A percentile compares a stretch with the other conserved stretches of the same genome.
Evolutionary conservation across 2,329 filamentous ascomycete species (phyloP).

Genomic region (Phialocephala subalpina): DNA sequence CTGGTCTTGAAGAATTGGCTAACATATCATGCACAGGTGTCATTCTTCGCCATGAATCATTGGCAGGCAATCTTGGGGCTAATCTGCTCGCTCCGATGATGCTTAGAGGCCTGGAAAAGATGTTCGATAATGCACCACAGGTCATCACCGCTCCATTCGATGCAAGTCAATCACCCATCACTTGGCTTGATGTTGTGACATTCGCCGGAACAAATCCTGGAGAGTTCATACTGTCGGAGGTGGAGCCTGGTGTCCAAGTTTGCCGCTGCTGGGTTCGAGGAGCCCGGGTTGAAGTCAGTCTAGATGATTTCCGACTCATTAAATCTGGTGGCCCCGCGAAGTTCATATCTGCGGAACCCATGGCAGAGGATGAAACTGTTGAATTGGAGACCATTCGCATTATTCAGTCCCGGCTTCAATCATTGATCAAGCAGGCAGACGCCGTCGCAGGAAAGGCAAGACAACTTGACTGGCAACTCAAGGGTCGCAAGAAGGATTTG

Average conservation of each 20-base stretch:
- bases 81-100: constrained; percentile 83
- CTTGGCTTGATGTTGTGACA: constrained; percentile 86
- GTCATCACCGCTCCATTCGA: constrained; percentile 53
- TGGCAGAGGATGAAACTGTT: constrained; percentile 86
- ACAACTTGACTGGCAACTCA: constrained; percentile 82
- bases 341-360: constrained; percentile 80
- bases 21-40: constrained; percentile 59
- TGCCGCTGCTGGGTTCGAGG: constrained; percentile 87
- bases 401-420: constrained; percentile 77
- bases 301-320: constrained; percentile 88
- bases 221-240: constrained; percentile 77
- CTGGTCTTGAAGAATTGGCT: not conserved
- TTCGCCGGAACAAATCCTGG: constrained; percentile 83
- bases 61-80: constrained; percentile 85
- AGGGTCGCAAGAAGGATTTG: constrained; percentile 78
- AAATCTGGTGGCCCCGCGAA: constrained; percentile 84
- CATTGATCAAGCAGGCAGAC: constrained; percentile 83
- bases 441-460: constrained; percentile 75
- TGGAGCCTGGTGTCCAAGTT: constrained; percentile 72
- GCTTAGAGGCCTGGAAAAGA: constrained; percentile 84
- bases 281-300: constrained; percentile 82
- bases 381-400: constrained; percentile 87
- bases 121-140: constrained; percentile 82
- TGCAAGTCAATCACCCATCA: constrained; percentile 68
- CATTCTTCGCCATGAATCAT: constrained; percentile 83